Base-by-base conservation (phyloP, 2,329 filamentous ascomycete species). In the Stagonosporopsis chrysanthemi region DNA sequence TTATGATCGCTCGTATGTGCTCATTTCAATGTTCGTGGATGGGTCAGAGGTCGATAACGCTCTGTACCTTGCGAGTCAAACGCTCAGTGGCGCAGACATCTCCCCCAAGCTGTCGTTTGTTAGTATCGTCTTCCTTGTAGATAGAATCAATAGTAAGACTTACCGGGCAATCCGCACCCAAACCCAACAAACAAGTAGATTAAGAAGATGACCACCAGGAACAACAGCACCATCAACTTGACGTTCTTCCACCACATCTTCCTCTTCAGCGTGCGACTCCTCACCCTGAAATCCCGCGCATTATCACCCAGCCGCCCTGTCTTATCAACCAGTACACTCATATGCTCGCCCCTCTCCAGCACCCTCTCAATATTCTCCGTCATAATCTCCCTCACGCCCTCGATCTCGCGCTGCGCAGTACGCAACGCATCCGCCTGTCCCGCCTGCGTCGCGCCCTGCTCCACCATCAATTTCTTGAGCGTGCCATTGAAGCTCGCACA, bases 191-290 rank as follows among this genome's bases (percentile, higher is more conserved):
- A 86, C 12, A 91, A 70, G 72, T 91, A 91, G 4, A 90, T 70
- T 76, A 91, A 78, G 70, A 91, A 90, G 8, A 91, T 75, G 24
- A 95, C 78, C 1, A 93, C 91, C 41, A 97, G 72, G 4, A 78
- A 82, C 60, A 93, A 73, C 67, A 99, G 77, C 6, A 86, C 88
- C 92, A 98, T 97, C 66, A 99, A 79, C 81, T 96, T 96, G 42
- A 96, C 85, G 76, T 99, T 98, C 88, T 98, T 98, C 94, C 94
- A 98, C 95, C 95, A 99, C 95, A 99, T 98, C 78, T 89, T 86
- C 73, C 96, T 85, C 80, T 95, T 90, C 68, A 99, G 77, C 1
- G 92, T 92, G 24, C 92, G 83, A 75, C 90, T 96, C 66, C 94
- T 84, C 17, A 98, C 88, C 49, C 95, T 83, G 74, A 99, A 99